These are phyloP conservation scores for Purpureocillium lavendulum DNA, from an alignment of 2,329 filamentous ascomycete genomes.

Conservation along the genomic window DNA sequence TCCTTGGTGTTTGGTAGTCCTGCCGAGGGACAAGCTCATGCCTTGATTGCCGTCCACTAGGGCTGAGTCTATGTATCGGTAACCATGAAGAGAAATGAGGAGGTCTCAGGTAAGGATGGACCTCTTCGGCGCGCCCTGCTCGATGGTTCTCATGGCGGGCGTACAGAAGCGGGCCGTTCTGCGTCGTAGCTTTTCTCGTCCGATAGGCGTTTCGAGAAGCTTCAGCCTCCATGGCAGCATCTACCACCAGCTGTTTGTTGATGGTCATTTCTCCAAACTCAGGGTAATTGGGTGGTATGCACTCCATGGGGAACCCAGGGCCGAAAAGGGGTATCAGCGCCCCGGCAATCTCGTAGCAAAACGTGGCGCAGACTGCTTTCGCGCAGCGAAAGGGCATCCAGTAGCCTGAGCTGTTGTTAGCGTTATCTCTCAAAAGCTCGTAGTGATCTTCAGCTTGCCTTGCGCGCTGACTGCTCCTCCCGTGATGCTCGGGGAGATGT, in stretches of 20 bases:
- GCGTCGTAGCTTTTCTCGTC: neutral
- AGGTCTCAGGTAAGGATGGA: neutral
- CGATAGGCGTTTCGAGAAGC: conserved; percentile 1
- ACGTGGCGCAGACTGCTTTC: conserved; percentile 78
- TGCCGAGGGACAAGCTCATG: too few species aligned
- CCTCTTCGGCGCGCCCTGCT: neutral
- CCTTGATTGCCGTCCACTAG: too few species aligned
- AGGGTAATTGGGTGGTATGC: conserved; percentile 55
- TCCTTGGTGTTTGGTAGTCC: neutral
- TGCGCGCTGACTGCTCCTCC: conserved; percentile 85
- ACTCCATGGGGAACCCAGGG: conserved; percentile 65
- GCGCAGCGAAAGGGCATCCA: conserved; percentile 93
- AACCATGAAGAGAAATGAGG: neutral
- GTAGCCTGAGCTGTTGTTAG: conserved; percentile 55
- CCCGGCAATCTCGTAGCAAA: conserved; percentile 76
- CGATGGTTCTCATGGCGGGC: neutral
- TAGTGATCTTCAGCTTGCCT: conserved; percentile 42
- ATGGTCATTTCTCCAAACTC: conserved; percentile 62
- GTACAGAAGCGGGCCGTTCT: neutral
- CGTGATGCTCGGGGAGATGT: conserved; percentile 92
- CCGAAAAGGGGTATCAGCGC: conserved; percentile 90
- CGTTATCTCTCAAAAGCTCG: too few species aligned
- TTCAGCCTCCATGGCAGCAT: conserved; percentile 40
- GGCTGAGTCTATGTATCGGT: neutral
- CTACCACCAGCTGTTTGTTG: conserved; percentile 42